phyloP scores from a whole-genome alignment of 176 grass and related monocot species.

The Avena sativa region DNA sequence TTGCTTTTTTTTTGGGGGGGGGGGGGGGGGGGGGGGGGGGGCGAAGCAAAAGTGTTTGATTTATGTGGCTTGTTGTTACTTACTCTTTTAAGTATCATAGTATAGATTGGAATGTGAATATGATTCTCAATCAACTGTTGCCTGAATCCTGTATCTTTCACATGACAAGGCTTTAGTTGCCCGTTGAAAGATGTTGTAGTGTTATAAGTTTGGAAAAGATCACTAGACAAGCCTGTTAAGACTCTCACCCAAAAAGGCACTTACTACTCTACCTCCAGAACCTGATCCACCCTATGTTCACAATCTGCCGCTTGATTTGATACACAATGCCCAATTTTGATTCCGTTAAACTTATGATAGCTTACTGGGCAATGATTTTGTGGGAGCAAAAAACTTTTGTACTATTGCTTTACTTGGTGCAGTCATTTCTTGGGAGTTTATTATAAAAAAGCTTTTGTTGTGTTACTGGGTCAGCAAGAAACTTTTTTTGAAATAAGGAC shows the following conservation, averaged over 20 bases:
- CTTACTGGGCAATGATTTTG: neutral
- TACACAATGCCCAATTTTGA: neutral
- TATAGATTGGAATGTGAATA: slow-evolving; percentile 16
- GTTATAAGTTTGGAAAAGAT: neutral
- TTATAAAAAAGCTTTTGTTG: neutral
- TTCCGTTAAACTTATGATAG: slow-evolving; percentile 14
- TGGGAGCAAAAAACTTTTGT: slow-evolving; percentile 11
- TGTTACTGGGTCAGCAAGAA: slow-evolving; percentile 4
- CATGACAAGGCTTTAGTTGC: neutral
- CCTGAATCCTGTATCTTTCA: neutral
- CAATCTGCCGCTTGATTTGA: neutral
- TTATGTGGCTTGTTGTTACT: slow-evolving; percentile 10
- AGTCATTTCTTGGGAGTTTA: neutral
- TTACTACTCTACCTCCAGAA: neutral
- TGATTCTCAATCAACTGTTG: neutral
- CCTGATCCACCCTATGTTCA: neutral
- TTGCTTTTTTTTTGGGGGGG: neutral
- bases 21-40: too few species aligned
- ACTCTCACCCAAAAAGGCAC: neutral
- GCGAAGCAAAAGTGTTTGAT: neutral
- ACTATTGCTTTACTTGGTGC: slow-evolving; percentile 21
- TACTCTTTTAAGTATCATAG: neutral
- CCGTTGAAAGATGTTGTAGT: neutral
- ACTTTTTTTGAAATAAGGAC: slow-evolving; percentile 15
- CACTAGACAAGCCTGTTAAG: slow-evolving; percentile 8